Evolutionary conservation across 1,139 yeast genomes (phyloP).

Genomic region (Geotrichum phurueaensis): DNA sequence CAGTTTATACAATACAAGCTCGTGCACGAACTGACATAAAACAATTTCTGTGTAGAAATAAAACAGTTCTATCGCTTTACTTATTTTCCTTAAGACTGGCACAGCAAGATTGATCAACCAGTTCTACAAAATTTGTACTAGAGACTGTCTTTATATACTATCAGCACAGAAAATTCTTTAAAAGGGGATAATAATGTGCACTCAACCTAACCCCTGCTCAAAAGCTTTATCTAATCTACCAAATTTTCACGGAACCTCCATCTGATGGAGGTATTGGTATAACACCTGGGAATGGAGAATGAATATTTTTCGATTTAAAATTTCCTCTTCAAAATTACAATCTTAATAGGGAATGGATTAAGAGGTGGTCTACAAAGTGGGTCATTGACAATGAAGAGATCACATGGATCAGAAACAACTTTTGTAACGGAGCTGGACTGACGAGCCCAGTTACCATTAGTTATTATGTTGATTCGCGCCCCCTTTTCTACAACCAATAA

Average conservation of each 20-base stretch:
- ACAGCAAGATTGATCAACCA: slow-evolving; percentile 34
- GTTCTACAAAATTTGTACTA: slow-evolving; percentile 29
- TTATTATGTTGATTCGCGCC: too few relatives aligned
- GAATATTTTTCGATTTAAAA: slow-evolving; percentile 51
- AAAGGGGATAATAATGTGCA: slow-evolving; percentile 24
- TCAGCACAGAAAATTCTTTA: slow-evolving; percentile 30
- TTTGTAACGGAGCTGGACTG: too few relatives aligned
- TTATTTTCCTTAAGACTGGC: slow-evolving; percentile 50
- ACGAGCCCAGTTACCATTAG: too few relatives aligned
- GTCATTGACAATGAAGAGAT: slow-evolving; percentile 30
- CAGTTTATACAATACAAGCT: too few relatives aligned
- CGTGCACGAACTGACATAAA: slow-evolving; percentile 24
- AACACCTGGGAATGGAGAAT: slow-evolving; percentile 45
- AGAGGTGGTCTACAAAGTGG: slow-evolving; percentile 33
- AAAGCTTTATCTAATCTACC: slow-evolving; percentile 50
- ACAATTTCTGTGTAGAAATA: slow-evolving; percentile 43
- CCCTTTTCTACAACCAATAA: too few relatives aligned
- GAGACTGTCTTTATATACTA: slow-evolving; percentile 40
- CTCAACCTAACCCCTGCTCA: slow-evolving; percentile 42
- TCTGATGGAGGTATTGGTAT: slow-evolving; percentile 53
- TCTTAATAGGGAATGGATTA: slow-evolving; percentile 35
- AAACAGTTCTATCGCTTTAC: slow-evolving; percentile 43
- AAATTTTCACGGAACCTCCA: slow-evolving; percentile 43
- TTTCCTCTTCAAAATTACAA: slow-evolving; percentile 52
- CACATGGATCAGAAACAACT: slow-evolving; percentile 40